phyloP scores from a whole-genome alignment of 225 moss, liverwort and hornwort genomes.

The Rhytidiadelphus loreus region DNA sequence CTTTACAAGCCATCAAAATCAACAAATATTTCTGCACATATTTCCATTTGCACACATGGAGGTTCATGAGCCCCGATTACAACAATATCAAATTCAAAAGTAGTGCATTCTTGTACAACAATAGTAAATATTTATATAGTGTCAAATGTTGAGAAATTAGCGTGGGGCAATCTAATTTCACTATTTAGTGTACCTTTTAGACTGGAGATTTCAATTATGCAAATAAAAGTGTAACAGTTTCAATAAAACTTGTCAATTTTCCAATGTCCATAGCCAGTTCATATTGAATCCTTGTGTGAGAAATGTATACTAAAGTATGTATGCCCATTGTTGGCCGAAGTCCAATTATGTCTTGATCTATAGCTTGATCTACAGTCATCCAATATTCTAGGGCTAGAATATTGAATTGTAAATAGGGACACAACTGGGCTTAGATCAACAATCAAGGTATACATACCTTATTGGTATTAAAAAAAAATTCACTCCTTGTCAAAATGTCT shows the following conservation, averaged over 20 bases:
- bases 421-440: fast-evolving
- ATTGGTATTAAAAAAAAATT: too few species aligned
- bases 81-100: too few species aligned
- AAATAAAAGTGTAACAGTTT: background rate
- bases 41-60: too few species aligned
- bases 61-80: too few species aligned
- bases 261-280: fast-evolving
- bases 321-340: fast-evolving
- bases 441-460: fast-evolving
- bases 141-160: too few species aligned
- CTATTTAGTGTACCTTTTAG: too few species aligned
- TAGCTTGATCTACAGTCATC: fast-evolving
- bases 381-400: fast-evolving
- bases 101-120: too few species aligned
- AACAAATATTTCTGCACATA: too few species aligned
- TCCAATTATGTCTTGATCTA: fast-evolving
- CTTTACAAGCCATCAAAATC: too few species aligned
- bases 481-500: too few species aligned
- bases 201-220: background rate
- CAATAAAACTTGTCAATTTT: background rate
- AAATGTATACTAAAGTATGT: background rate
- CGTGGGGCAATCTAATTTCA: too few species aligned
- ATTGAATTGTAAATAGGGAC: background rate
- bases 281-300: background rate
- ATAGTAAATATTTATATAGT: too few species aligned